A percentile compares a stretch with the other conserved stretches of the same genome.
Conservation (phyloP, 352 stramenopile genomes). For the Phytophthora ohioensis region DNA sequence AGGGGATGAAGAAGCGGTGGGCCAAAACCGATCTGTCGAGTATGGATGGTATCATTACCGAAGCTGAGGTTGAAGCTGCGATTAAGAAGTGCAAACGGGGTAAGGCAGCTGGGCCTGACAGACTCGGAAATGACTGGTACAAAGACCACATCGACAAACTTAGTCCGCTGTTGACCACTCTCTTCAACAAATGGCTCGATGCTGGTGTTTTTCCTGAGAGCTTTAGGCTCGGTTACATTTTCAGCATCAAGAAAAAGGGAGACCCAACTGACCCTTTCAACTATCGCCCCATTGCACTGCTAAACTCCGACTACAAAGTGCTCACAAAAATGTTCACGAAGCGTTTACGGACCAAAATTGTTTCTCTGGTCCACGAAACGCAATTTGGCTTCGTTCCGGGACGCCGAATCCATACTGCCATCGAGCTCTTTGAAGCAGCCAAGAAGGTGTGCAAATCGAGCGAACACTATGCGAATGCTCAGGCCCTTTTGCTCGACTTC, state of each 20-base stretch:
- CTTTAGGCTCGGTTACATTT: too few species aligned
- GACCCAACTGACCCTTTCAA: conserved; percentile 5
- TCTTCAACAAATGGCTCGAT: too few species aligned
- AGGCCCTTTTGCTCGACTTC: conserved; percentile 15
- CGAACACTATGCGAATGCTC: neutral
- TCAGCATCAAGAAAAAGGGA: too few species aligned
- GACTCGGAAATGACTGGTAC: neutral
- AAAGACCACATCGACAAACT: too few species aligned
- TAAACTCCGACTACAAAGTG: conserved; percentile 25
- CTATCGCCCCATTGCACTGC: conserved; percentile 2
- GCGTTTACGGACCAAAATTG: neutral
- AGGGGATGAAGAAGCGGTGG: too few species aligned
- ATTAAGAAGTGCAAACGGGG: neutral
- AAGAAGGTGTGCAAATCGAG: neutral
- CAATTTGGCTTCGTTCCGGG: conserved; percentile 18
- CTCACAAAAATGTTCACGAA: neutral
- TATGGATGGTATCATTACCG: neutral
- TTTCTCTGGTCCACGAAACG: neutral
- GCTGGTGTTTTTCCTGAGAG: too few species aligned
- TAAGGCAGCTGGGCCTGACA: conserved; percentile 12
- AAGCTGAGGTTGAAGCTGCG: neutral
- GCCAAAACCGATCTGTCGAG: neutral
- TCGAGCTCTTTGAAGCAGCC: neutral
- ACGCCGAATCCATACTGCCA: neutral
- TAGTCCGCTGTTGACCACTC: too few species aligned